Base-by-base conservation (phyloP, 2,329 filamentous ascomycete species). In the Stemphylium beticola region DNA sequence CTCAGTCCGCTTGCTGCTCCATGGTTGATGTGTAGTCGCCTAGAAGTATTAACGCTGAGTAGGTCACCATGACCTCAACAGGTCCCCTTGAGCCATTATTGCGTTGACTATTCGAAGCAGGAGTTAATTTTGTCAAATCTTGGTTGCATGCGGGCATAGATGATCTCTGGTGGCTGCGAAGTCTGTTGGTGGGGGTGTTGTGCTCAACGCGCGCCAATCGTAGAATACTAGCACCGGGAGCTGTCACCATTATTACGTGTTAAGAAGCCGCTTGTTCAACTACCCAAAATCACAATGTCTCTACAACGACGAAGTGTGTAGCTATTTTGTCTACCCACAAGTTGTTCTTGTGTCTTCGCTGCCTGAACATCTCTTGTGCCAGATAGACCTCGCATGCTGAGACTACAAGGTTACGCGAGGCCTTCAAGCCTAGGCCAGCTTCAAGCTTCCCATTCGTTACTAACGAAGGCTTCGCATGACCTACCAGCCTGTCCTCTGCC, bases 341-440 rank as follows among this genome's bases (percentile, higher is more conserved):
- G 29, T 33, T 39, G n/a, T 41, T 43, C 32, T 43, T 12, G 37
- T 22, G 43, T 38, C 20, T 37, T 41, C 33, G 33, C 29, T 44
- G 33, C 51, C 33, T 44, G 39, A 31, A 44, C 39, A 50, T 44
- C 26, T 37, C 42, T 6, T 44, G 46, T 45, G 46, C 51, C 51
- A 40, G 34, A 32, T 40, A 40, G 14, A 36, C 31, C 51, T 43
- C 34, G 33, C 46, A 44, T 43, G 45, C 51, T 22, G 29, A 42
- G 39, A 54, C 34, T 24, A 17, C 47, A 50, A 50, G 40, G 34
- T 44, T 50, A 50, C 51, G 46, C 40, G 51, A 49, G 32, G 45
- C 10, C 3, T 11, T 17, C 33, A n/a, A 26, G 24, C 44, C 38
- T 42, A 26, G 33, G 38, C 39, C 38, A 17, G 17, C 31, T 12